These are phyloP conservation scores for Rhododendron henanense DNA, from an alignment of 148 eudicot species.

Conservation along the genomic window DNA sequence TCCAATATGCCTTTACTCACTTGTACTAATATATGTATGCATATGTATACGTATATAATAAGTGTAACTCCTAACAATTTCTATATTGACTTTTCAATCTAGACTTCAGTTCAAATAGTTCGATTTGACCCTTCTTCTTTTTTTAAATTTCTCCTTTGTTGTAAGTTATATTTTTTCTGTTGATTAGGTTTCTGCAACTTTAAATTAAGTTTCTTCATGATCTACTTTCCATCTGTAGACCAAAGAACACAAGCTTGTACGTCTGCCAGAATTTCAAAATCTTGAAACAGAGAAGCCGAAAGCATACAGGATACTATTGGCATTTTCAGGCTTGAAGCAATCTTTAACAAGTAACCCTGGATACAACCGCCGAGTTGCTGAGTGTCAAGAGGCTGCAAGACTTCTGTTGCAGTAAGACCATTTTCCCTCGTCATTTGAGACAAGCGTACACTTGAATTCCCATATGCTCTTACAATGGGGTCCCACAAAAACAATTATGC, in stretches of 20 bases:
- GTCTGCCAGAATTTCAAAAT: conserved; percentile 33
- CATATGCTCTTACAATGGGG: neutral
- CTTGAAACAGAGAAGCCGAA: conserved; percentile 29
- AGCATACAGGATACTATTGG: conserved; percentile 75
- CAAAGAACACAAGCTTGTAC: conserved; percentile 80
- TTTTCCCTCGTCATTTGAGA: neutral
- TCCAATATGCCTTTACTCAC: no score
- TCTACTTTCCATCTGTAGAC: conserved; percentile 42
- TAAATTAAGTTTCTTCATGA: neutral
- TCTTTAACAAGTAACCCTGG: conserved; percentile 76
- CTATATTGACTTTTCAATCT: neutral
- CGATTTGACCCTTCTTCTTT: neutral
- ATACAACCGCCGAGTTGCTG: conserved; percentile 76
- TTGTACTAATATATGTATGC: no score
- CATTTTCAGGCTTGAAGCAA: conserved; percentile 91
- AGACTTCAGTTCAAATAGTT: neutral
- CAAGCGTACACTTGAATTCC: neutral
- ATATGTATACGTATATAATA: no score
- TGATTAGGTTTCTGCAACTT: neutral
- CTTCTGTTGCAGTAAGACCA: conserved; percentile 64
- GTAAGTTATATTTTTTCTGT: neutral
- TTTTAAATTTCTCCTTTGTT: neutral
- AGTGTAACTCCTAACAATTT: neutral
- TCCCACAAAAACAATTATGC: neutral
- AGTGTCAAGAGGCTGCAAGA: conserved; percentile 87